These are phyloP conservation scores for Monilinia aucupariae DNA, from an alignment of 2,329 filamentous ascomycete species.

Conservation along the genomic window DNA sequence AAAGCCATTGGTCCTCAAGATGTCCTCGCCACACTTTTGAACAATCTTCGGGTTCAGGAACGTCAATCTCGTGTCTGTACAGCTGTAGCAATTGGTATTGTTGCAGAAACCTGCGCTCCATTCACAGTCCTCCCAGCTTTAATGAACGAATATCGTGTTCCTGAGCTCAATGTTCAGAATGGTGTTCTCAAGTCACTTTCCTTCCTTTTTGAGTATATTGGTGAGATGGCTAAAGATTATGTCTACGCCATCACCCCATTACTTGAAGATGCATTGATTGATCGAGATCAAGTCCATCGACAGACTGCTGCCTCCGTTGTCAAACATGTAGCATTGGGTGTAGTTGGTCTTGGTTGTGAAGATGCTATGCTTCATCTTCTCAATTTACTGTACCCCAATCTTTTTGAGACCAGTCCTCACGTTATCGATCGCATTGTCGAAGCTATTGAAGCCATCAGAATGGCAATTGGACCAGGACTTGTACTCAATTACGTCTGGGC, in stretches of 20 bases:
- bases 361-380: slow-evolving; percentile 98
- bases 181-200: slow-evolving; percentile 95
- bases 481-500: slow-evolving; percentile 99
- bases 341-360: slow-evolving; percentile 95
- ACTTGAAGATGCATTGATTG: slow-evolving; percentile 93
- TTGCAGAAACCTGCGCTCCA: slow-evolving; percentile 94
- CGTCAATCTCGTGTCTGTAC: slow-evolving; percentile 98
- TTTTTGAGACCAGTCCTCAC: slow-evolving; percentile 96
- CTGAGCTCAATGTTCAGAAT: slow-evolving; percentile 97
- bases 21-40: slow-evolving; percentile 88
- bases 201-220: slow-evolving; percentile 98
- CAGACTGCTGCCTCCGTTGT: slow-evolving; percentile 95
- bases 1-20: slow-evolving; percentile 98
- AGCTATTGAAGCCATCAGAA: slow-evolving; percentile 90
- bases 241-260: slow-evolving; percentile 96
- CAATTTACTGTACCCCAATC: slow-evolving; percentile 91
- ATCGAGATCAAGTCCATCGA: slow-evolving; percentile 94
- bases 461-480: slow-evolving; percentile 85
- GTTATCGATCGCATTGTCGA: slow-evolving; percentile 98
- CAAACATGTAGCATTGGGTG: slow-evolving; percentile 94
- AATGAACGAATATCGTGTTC: slow-evolving; percentile 99
- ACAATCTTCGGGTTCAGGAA: slow-evolving; percentile 95
- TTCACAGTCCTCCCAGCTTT: slow-evolving; percentile 97
- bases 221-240: slow-evolving; percentile 99
- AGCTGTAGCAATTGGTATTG: slow-evolving; percentile 95